phyloP scores from a whole-genome alignment of 2,329 filamentous ascomycete genomes.

The Paraphoma sp. region DNA sequence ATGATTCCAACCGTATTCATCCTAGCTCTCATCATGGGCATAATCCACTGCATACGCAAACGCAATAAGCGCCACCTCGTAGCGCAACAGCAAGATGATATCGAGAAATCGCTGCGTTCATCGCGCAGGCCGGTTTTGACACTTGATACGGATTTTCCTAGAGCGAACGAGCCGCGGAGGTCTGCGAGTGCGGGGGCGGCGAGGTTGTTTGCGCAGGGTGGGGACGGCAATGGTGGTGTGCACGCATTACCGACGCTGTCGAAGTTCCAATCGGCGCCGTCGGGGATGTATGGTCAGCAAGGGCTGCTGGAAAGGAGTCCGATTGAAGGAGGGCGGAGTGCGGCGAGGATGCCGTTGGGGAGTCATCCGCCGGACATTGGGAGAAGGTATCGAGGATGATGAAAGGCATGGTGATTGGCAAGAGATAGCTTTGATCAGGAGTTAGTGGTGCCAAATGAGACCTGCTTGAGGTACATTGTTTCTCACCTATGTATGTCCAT shows the following conservation, averaged over 20 bases:
- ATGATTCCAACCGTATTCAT: neutral
- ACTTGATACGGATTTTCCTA: neutral
- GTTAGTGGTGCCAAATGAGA: no score
- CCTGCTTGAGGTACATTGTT: no score
- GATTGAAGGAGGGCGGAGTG: neutral
- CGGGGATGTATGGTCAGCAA: neutral
- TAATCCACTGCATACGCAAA: constrained; percentile 2
- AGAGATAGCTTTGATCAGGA: no score
- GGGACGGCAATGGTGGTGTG: neutral
- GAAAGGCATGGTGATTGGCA: no score
- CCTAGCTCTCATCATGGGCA: constrained; percentile 1
- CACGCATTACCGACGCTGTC: neutral
- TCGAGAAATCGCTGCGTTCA: neutral
- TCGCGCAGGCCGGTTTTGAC: neutral
- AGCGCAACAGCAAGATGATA: constrained; percentile 1
- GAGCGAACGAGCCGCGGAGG: neutral
- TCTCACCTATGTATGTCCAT: no score
- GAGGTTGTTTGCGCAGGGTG: neutral
- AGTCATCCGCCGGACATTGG: neutral
- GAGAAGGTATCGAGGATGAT: neutral
- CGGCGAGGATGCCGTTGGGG: neutral
- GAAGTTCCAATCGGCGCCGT: neutral
- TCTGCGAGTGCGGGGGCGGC: neutral
- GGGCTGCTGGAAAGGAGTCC: neutral
- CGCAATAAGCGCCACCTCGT: neutral